Base-by-base conservation (phyloP, 805 yeast genomes). In the Zygoascus flipseniorum region DNA sequence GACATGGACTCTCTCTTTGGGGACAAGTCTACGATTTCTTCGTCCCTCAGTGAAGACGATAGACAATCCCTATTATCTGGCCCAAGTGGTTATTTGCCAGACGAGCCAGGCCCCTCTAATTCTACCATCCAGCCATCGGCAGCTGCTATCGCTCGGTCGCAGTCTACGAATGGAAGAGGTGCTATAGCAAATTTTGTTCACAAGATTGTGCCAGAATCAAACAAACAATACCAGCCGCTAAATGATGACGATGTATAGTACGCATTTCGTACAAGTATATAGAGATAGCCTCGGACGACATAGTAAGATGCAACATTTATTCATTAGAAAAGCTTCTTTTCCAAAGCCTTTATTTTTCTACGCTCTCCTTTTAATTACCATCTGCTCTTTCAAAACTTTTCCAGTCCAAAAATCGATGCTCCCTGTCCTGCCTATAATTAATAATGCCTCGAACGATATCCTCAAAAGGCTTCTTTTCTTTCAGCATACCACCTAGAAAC, bases 1-100 rank as follows among this genome's bases (percentile, higher is more conserved):
- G 97, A 90, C 55, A 89, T 90, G 95, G 96, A 90, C 57, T 79
- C 86, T 2, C 78, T 89, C 13, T 89, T 90, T 67, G 95, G 90
- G 59, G 96, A 83, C 62, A 75, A 60, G 66, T 65, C 74, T 2
- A 53, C 66, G 2, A 55, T 42, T 9, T 55, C 65, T 20, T 52
- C 58, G 10, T 48, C 58, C 32, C 55, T 60, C 14, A 49, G 55
- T 11, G 23, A 52, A 23, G 59, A 54, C 39, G 67, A 62, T 53
- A 54, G 54, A 9, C 57, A 56, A 44, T 55, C 61, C 8, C 51
- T 60, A 23, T 53, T 60, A 8, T 23, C 49, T 13, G 49, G 48
- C n/a, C 53, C 55, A 20, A 13, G 31, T 20, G 41, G 41, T 9
- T 26, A n/a, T n/a, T 10, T 60, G 51, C 31, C 51, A 2, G 54